Evolutionary conservation across 2,329 filamentous ascomycete genomes (phyloP).

Genomic region (Pyrenophora seminiperda): DNA sequence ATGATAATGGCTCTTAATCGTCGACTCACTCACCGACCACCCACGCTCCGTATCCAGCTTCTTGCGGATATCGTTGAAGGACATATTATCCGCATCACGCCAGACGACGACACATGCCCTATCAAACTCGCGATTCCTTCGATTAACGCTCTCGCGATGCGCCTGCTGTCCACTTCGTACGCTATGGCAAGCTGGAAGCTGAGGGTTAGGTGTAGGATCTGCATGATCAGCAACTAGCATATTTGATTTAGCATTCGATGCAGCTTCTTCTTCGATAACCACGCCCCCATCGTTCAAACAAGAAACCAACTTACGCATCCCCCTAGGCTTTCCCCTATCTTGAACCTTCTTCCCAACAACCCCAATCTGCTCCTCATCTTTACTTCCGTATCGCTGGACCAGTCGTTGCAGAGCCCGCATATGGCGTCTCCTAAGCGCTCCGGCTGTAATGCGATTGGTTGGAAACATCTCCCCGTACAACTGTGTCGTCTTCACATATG

Average conservation of each 20-base stretch:
- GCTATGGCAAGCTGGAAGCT: no score
- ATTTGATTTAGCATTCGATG: no score
- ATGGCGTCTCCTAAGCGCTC: slow-evolving; percentile 21
- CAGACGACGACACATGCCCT: slow-evolving; percentile 25
- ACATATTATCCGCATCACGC: slow-evolving; percentile 14
- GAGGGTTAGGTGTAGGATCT: no score
- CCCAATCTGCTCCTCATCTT: slow-evolving; percentile 7
- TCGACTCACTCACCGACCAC: slow-evolving; percentile 19
- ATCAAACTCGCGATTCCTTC: slow-evolving; percentile 7
- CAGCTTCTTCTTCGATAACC: no score
- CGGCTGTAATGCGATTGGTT: slow-evolving; percentile 9
- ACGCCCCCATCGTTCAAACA: no score
- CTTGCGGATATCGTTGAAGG: slow-evolving; percentile 18
- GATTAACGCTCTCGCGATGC: neutral
- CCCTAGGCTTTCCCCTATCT: no score
- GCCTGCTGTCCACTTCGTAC: no score
- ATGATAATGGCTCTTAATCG: slow-evolving; percentile 21
- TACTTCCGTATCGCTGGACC: slow-evolving; percentile 16
- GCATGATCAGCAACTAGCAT: no score
- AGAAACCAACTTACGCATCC: no score
- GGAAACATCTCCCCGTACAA: slow-evolving; percentile 16
- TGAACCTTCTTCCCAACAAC: slow-evolving; percentile 5
- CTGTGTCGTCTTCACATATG: slow-evolving; percentile 11
- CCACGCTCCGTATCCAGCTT: slow-evolving; percentile 14
- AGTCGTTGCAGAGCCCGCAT: slow-evolving; percentile 12